phyloP scores from a whole-genome alignment of 148 eudicot species.

The Rhododendron henanense region DNA sequence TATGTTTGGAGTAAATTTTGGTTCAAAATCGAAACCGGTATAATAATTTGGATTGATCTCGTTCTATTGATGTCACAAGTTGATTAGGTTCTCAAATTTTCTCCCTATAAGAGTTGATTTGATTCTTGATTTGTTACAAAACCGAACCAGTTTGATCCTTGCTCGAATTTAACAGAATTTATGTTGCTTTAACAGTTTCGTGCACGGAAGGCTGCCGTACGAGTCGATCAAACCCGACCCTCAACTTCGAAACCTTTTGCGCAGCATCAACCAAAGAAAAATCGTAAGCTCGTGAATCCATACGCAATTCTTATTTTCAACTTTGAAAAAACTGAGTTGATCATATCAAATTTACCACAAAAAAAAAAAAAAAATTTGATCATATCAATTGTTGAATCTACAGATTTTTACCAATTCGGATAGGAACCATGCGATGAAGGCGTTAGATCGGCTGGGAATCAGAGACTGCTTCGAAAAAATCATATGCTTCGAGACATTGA shows the following conservation, averaged over 20 bases:
- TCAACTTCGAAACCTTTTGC: slow-evolving; percentile 54
- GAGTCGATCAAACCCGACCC: slow-evolving; percentile 66
- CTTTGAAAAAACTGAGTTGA: neutral
- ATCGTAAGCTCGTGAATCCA: slow-evolving; percentile 38
- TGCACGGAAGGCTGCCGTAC: slow-evolving; percentile 95
- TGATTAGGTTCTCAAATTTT: neutral
- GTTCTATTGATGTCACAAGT: neutral
- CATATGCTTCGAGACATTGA: slow-evolving; percentile 81
- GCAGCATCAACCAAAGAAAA: slow-evolving; percentile 63
- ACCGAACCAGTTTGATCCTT: neutral
- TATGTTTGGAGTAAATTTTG: neutral
- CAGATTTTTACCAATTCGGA: slow-evolving; percentile 95
- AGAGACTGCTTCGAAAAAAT: slow-evolving; percentile 75
- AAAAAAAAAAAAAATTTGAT: neutral
- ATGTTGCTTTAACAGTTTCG: slow-evolving; percentile 39
- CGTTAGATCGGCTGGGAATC: slow-evolving; percentile 56
- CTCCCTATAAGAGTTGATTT: neutral
- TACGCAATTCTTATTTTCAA: neutral
- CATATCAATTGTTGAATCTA: neutral
- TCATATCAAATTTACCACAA: neutral
- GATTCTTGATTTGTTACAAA: neutral
- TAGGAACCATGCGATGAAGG: slow-evolving; percentile 60
- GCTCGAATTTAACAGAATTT: neutral
- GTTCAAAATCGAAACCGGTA: neutral
- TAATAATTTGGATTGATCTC: neutral